Evolutionary conservation across 768 basidiomycete species (phyloP).

Genomic region (Xerocomus brunneocitrinus): DNA sequence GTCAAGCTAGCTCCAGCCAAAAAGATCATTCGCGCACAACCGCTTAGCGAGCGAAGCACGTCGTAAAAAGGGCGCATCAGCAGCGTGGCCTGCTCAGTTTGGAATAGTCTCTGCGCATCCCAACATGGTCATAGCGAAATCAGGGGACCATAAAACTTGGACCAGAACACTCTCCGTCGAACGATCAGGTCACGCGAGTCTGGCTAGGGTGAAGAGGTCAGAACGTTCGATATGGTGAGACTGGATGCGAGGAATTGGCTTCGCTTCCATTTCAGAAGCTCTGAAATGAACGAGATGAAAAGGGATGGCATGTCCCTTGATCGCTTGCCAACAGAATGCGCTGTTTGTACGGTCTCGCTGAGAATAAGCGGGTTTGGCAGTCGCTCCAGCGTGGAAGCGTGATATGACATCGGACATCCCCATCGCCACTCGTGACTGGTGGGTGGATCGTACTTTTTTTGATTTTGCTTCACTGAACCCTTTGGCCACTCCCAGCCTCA

Average conservation of each 20-base stretch:
- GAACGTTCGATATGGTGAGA: conserved; percentile 16
- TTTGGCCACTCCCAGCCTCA: conserved; percentile 15
- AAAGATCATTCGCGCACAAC: conserved; percentile 1
- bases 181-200: conserved; percentile 10
- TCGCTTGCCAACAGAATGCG: conserved; percentile 23
- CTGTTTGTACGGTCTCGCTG: conserved; percentile 23
- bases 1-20: background rate
- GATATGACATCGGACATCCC: background rate
- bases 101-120: conserved; percentile 11
- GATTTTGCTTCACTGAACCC: background rate
- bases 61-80: conserved; percentile 33
- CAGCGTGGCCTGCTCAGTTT: conserved; percentile 24
- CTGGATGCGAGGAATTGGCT: conserved; percentile 10
- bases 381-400: background rate
- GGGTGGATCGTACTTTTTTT: background rate
- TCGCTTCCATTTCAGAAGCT: conserved; percentile 33
- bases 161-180: background rate
- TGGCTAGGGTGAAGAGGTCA: conserved; percentile 11
- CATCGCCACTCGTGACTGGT: background rate
- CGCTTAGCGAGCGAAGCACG: conserved; percentile 19
- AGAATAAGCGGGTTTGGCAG: background rate
- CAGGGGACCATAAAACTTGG: background rate
- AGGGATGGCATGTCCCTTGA: conserved; percentile 30
- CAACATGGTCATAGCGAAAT: conserved; percentile 19
- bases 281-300: conserved; percentile 28